Conservation (phyloP, 768 basidiomycete species). For the Pholiota molesta region DNA sequence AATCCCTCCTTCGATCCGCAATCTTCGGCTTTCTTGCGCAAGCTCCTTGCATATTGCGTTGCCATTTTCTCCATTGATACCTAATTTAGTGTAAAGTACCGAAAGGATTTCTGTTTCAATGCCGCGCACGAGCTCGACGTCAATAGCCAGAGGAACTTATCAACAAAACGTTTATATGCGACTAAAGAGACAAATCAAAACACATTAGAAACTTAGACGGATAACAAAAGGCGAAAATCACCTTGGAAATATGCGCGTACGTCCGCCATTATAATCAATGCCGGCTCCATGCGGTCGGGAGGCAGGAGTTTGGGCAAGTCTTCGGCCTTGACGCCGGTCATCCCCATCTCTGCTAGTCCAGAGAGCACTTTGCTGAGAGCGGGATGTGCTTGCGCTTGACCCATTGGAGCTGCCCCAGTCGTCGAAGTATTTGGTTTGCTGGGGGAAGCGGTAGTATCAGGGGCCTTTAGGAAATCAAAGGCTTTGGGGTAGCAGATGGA, state of each 20-base stretch:
- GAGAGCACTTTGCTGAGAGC: not conserved
- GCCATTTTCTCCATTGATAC: constrained; percentile 51
- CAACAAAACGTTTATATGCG: constrained; percentile 60
- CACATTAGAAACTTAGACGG: not conserved
- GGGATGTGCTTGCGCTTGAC: too few species aligned
- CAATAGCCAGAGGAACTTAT: constrained; percentile 61
- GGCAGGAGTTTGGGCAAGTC: constrained; percentile 57
- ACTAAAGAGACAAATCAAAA: constrained; percentile 35
- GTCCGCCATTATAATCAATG: constrained; percentile 68
- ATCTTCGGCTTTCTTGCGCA: constrained; percentile 53
- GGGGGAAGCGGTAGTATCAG: too few species aligned
- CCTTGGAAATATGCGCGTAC: constrained; percentile 30
- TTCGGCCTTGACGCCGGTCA: constrained; percentile 31
- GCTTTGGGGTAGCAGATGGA: too few species aligned
- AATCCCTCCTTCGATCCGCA: constrained; percentile 47
- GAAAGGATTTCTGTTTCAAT: constrained; percentile 47
- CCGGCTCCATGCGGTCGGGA: constrained; percentile 55
- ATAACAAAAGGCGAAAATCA: not conserved
- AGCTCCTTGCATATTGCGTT: constrained; percentile 49
- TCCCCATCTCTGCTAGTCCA: constrained; percentile 32
- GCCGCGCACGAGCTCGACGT: constrained; percentile 57
- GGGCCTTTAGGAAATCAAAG: too few species aligned
- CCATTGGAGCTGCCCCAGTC: too few species aligned
- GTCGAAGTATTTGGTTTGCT: too few species aligned
- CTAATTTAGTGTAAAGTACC: constrained; percentile 50